Evolutionary conservation across 768 basidiomycete genomes (phyloP).

Genomic region (Coprinopsis strossmayeri): DNA sequence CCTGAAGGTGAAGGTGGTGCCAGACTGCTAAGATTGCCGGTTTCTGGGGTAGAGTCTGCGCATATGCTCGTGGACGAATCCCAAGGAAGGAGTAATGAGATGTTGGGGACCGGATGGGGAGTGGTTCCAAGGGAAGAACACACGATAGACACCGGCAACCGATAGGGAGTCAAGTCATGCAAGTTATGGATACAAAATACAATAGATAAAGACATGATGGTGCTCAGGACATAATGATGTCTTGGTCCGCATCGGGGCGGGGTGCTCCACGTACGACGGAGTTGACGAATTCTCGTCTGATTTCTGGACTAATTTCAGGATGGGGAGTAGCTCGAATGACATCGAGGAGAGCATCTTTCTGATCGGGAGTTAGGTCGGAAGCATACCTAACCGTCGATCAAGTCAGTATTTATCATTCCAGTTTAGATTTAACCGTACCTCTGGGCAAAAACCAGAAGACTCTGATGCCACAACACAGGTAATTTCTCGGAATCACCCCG

Average conservation of each 20-base stretch:
- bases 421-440: slow-evolving; percentile 44
- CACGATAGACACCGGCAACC: slow-evolving; percentile 3
- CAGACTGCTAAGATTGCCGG: slow-evolving; percentile 32
- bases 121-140: slow-evolving; percentile 8
- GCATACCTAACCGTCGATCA: slow-evolving; percentile 59
- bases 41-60: slow-evolving; percentile 30
- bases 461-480: slow-evolving; percentile 99
- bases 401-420: not conserved
- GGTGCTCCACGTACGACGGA: slow-evolving; percentile 84
- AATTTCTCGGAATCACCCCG: slow-evolving; percentile 71
- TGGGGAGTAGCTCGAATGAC: slow-evolving; percentile 85
- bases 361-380: slow-evolving; percentile 90
- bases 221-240: slow-evolving; percentile 54
- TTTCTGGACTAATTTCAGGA: slow-evolving; percentile 81
- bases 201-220: not conserved
- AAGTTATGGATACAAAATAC: too few relatives aligned
- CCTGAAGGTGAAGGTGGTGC: slow-evolving; percentile 14
- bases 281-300: slow-evolving; percentile 84
- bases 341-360: slow-evolving; percentile 95
- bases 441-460: slow-evolving; percentile 89
- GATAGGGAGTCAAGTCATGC: too few relatives aligned
- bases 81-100: slow-evolving; percentile 30
- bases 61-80: slow-evolving; percentile 30
- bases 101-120: slow-evolving; percentile 31
- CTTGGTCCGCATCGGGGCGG: slow-evolving; percentile 54